phyloP scores from a whole-genome alignment of 2,329 filamentous ascomycete genomes.

The Diaporthe vaccinii region DNA sequence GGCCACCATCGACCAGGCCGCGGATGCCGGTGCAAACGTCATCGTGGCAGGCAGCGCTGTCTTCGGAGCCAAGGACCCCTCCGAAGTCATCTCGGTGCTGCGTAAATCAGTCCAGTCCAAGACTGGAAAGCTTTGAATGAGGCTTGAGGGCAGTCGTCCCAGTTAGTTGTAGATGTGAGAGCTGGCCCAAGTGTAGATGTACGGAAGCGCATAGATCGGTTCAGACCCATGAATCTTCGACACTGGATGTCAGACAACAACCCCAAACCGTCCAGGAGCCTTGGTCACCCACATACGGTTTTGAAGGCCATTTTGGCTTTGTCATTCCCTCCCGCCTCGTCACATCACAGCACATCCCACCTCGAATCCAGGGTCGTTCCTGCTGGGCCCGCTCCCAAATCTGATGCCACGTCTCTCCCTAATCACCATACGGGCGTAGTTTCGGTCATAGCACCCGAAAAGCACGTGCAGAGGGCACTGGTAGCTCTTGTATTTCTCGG shows the following conservation, averaged over 20 bases:
- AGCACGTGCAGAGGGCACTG: slow-evolving; percentile 59
- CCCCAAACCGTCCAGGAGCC: no score
- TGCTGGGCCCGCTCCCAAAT: slow-evolving; percentile 61
- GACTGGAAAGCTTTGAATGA: slow-evolving; percentile 54
- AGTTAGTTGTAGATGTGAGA: slow-evolving; percentile 10
- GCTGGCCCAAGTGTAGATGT: neutral
- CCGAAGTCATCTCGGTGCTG: slow-evolving; percentile 86
- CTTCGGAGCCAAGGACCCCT: slow-evolving; percentile 91
- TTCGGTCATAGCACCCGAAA: slow-evolving; percentile 60
- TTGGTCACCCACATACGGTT: neutral
- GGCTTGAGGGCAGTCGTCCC: neutral
- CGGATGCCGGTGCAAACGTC: slow-evolving; percentile 95
- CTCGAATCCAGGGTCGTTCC: slow-evolving; percentile 54
- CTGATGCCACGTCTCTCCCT: slow-evolving; percentile 59
- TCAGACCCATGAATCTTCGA: neutral
- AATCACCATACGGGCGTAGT: slow-evolving; percentile 61
- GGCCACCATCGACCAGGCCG: slow-evolving; percentile 91
- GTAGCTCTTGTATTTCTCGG: slow-evolving; percentile 50
- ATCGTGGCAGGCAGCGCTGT: slow-evolving; percentile 98
- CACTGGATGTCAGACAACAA: neutral
- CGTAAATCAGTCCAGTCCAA: slow-evolving; percentile 81
- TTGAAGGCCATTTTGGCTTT: neutral
- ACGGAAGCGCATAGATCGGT: neutral
- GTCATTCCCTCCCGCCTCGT: slow-evolving; percentile 37
- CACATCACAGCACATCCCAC: slow-evolving; percentile 55